Percentiles rank a stretch among this genome's conserved stretches.
These are phyloP conservation scores for Nannizzia gypsea DNA, from an alignment of 2,329 filamentous ascomycete species.

Conservation along the genomic window DNA sequence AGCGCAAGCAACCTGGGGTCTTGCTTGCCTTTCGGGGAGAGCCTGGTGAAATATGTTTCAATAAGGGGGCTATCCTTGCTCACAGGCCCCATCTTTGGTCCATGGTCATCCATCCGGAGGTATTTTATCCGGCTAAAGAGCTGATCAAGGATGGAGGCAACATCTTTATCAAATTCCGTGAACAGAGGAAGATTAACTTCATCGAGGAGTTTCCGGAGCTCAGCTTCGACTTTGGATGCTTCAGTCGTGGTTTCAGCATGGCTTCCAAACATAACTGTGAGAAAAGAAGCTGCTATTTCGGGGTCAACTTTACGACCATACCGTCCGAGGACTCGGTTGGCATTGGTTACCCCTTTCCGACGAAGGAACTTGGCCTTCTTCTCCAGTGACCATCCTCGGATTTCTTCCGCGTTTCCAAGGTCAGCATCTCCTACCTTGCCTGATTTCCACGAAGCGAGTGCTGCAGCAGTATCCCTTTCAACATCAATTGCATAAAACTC, in stretches of 20 bases:
- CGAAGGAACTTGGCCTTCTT: conserved; percentile 50
- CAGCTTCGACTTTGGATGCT: conserved; percentile 37
- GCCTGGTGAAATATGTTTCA: conserved; percentile 86
- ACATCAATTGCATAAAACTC: conserved; percentile 84
- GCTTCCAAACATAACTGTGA: conserved; percentile 57
- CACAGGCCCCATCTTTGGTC: conserved; percentile 74
- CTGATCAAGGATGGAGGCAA: conserved; percentile 74
- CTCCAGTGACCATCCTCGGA: conserved; percentile 45
- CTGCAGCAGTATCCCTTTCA: conserved; percentile 55
- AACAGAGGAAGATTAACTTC: conserved; percentile 82
- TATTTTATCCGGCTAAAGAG: conserved; percentile 93
- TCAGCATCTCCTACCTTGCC: conserved; percentile 39
- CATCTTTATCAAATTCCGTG: conserved; percentile 78
- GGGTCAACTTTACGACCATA: conserved; percentile 62
- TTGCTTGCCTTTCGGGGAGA: conserved; percentile 69
- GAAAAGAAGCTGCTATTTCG: conserved; percentile 54
- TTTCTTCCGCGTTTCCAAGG: conserved; percentile 41
- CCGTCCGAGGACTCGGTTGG: conserved; percentile 65
- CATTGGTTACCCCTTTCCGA: conserved; percentile 57
- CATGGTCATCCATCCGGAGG: conserved; percentile 79
- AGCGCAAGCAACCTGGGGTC: conserved; percentile 65
- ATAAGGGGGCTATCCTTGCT: conserved; percentile 67
- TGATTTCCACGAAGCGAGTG: conserved; percentile 58
- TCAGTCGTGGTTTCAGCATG: conserved; percentile 44
- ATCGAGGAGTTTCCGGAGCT: conserved; percentile 55